Base-by-base conservation (phyloP, 1,284 basidiomycete species). In the Quambalaria eucalypti region DNA sequence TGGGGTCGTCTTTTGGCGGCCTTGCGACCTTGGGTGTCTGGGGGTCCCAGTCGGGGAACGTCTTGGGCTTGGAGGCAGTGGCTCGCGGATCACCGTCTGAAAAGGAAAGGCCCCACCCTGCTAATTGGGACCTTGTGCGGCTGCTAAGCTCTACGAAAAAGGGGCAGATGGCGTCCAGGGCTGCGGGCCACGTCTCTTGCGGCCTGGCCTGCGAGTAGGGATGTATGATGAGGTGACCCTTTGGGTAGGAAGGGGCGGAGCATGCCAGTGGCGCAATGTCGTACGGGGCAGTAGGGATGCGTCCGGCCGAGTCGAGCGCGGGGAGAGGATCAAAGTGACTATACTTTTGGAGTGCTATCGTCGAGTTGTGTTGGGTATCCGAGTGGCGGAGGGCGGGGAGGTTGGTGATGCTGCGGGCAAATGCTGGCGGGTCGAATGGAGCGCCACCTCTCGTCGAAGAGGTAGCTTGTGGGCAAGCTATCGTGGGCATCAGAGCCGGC, bases 111-210 rank as follows among this genome's bases (percentile, higher is more conserved):
- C 66, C 65, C 36, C 57, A 73, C 0, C 69, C 69, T 40, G 60
- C 66, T 2, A 73, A 56, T n/a, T 56, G 59, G 29, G 56, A 56
- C 21, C 61, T 62, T 2, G 61, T 31, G 2, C 71, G 62, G 36
- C 61, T 62, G 30, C 56, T 54, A 51, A 73, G 66, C 63, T 73
- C 71, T 2, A 65, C 55, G 39, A 65, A 48, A 16, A 73, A 55
- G 0, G 71, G 67, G 21, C 59, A 63, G 25, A 65, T 66, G 3
- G 64, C 56, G 14, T 66, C 68, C 28, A 73, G 46, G 30, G 65
- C 62, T 2, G 64, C 63, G 2, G 71, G 71, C 71, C 71, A 73
- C 2, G 64, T 61, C 19, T 50, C 51, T 1, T 39, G 14, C 1
- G 67, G 63, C 16, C 66, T 56, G 7, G 58, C 10, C 1, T 56